Evolutionary conservation across 2,329 filamentous ascomycete species (phyloP).

Genomic region (Ceratocystis papillata): DNA sequence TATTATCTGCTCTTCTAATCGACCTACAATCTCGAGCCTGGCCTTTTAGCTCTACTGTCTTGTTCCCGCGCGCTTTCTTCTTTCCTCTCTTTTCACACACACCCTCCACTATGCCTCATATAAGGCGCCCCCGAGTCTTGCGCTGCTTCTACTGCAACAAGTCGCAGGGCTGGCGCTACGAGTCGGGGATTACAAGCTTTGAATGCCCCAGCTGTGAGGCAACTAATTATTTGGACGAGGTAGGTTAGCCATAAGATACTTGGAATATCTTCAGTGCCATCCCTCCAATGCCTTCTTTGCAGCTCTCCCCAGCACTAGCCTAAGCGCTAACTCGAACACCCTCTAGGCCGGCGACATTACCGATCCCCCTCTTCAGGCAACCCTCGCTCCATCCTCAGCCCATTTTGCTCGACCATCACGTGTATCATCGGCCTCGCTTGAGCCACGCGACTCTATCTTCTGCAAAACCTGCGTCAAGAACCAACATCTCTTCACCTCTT

Average conservation of each 20-base stretch:
- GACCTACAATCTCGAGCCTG: not conserved
- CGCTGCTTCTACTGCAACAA: constrained; percentile 77
- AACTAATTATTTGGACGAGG: constrained; percentile 80
- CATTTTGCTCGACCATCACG: constrained; percentile 22
- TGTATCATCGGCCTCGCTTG: constrained; percentile 30
- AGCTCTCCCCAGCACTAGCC: not conserved
- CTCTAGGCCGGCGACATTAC: constrained; percentile 72
- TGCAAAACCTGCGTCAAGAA: constrained; percentile 80
- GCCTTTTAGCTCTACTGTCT: not conserved
- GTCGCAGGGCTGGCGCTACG: constrained; percentile 50
- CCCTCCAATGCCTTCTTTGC: not conserved
- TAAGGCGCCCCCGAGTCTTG: constrained; percentile 39
- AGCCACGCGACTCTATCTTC: constrained; percentile 36
- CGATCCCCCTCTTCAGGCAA: constrained; percentile 62
- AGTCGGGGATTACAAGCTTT: constrained; percentile 53
- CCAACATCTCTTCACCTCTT: constrained; percentile 67
- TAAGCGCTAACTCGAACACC: not conserved
- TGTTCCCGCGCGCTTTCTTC: not conserved
- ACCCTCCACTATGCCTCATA: constrained; percentile 34
- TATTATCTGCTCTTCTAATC: not conserved
- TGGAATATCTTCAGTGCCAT: not conserved
- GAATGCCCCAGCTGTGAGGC: constrained; percentile 70
- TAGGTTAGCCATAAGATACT: constrained; percentile 33
- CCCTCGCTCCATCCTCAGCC: constrained; percentile 32
- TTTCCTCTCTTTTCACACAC: not conserved